Evolutionary conservation across 2,329 filamentous ascomycete species (phyloP).

Genomic region (Phyllosticta citrichinensis): DNA sequence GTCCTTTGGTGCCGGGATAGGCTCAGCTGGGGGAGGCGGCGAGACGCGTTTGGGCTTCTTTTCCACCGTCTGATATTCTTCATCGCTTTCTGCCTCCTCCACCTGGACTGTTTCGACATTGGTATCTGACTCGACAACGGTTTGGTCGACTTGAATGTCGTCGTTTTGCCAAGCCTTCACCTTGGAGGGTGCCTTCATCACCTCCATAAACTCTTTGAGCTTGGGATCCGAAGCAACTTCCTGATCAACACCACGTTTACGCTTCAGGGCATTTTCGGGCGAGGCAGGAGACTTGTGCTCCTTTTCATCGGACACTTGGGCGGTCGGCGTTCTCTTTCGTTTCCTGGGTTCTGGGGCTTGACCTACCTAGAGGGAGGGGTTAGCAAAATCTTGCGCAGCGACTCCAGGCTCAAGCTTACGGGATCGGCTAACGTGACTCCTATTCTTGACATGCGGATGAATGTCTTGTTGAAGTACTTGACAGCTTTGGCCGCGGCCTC

Average conservation of each 20-base stretch:
- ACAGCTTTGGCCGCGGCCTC: conserved; percentile 74
- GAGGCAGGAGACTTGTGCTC: conserved; percentile 14
- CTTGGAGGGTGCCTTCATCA: conserved; percentile 63
- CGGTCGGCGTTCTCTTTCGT: conserved; percentile 3
- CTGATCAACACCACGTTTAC: conserved; percentile 51
- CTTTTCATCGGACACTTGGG: not conserved
- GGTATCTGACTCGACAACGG: conserved; percentile 13
- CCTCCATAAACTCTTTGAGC: conserved; percentile 73
- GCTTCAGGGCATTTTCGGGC: conserved; percentile 44
- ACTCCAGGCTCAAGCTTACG: conserved; percentile 38
- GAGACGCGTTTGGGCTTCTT: conserved; percentile 31
- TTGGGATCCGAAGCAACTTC: conserved; percentile 57
- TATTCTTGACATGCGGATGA: conserved; percentile 92
- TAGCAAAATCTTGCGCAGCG: conserved; percentile 4
- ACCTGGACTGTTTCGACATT: conserved; percentile 17
- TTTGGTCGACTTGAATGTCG: conserved; percentile 21
- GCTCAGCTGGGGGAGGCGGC: not conserved
- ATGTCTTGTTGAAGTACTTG: conserved; percentile 91
- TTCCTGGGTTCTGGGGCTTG: conserved; percentile 7
- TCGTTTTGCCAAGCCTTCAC: conserved; percentile 54
- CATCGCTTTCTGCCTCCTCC: conserved; percentile 51
- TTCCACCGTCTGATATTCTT: conserved; percentile 60
- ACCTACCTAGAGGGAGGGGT: not conserved
- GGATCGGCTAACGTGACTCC: conserved; percentile 79
- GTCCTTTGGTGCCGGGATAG: not conserved